These are phyloP conservation scores for Suillus hirtellus DNA, from an alignment of 768 basidiomycete species.

Conservation along the genomic window DNA sequence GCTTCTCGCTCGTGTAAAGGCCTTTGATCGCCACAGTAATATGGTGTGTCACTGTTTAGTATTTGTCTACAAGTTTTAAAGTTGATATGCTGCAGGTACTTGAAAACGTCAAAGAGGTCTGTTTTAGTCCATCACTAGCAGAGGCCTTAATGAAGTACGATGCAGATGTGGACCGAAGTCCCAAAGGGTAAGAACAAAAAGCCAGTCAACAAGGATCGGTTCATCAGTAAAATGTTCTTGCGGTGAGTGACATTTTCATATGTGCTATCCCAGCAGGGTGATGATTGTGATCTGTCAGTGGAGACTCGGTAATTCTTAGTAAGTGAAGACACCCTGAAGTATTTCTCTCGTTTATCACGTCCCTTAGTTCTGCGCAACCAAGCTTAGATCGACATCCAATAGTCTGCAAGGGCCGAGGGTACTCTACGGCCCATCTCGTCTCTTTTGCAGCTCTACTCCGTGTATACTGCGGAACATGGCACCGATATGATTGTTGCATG, in stretches of 20 bases:
- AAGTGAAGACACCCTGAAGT: slow-evolving; percentile 35
- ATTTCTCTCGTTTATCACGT: slow-evolving; percentile 34
- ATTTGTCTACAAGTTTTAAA: slow-evolving; percentile 13
- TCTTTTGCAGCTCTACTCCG: background rate
- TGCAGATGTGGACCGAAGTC: slow-evolving; percentile 97
- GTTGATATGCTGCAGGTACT: slow-evolving; percentile 60
- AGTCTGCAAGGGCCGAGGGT: background rate
- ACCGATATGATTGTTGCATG: background rate
- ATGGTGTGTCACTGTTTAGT: slow-evolving; percentile 63
- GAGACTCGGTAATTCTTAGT: slow-evolving; percentile 98
- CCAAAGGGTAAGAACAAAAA: slow-evolving; percentile 99
- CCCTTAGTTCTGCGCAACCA: slow-evolving; percentile 74
- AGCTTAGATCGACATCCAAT: slow-evolving; percentile 41
- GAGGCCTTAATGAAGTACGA: slow-evolving; percentile 11
- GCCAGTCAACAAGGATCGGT: slow-evolving; percentile 97
- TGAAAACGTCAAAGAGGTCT: slow-evolving; percentile 96
- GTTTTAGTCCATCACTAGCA: slow-evolving; percentile 23
- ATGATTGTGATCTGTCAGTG: slow-evolving; percentile 46
- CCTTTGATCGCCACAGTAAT: slow-evolving; percentile 98
- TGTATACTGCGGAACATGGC: background rate
- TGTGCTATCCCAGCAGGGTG: slow-evolving; percentile 15
- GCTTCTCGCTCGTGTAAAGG: slow-evolving; percentile 91
- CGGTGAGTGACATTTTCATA: slow-evolving; percentile 49
- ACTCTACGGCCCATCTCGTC: background rate
- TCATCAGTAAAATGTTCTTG: slow-evolving; percentile 99